These are phyloP conservation scores for Psidium guajava DNA, from an alignment of 345 rosid genomes.

Conservation along the genomic window DNA sequence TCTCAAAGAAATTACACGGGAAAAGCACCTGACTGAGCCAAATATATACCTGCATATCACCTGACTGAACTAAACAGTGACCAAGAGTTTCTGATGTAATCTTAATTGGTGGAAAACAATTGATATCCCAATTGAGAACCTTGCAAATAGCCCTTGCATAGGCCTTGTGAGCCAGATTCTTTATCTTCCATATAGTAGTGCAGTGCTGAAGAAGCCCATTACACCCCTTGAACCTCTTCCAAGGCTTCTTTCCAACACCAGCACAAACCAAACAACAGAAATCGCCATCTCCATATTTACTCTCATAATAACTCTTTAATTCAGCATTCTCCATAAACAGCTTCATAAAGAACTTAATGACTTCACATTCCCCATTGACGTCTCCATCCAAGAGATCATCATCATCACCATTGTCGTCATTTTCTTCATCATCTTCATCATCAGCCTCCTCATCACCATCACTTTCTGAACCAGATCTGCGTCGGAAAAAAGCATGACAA, in stretches of 20 bases:
- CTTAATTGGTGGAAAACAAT: constrained; percentile 24
- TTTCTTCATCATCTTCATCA: background rate
- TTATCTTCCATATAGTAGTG: constrained; percentile 29
- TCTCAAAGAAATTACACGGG: background rate
- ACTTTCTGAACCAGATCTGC: constrained; percentile 6
- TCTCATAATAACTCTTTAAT: constrained; percentile 49
- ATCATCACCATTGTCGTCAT: background rate
- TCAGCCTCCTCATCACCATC: background rate
- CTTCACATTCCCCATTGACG: constrained; percentile 10
- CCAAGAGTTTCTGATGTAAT: constrained; percentile 20
- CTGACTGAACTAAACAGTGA: constrained; percentile 1
- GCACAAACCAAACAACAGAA: constrained; percentile 70
- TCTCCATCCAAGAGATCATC: background rate
- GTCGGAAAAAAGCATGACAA: constrained; percentile 34
- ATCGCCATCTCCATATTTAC: constrained; percentile 32
- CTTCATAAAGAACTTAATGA: constrained; percentile 31
- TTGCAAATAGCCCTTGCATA: constrained; percentile 48
- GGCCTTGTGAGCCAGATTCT: constrained; percentile 51
- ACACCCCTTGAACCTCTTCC: constrained; percentile 49
- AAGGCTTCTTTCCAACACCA: constrained; percentile 33
- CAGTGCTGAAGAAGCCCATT: constrained; percentile 60
- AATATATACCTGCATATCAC: constrained; percentile 10
- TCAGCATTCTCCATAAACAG: constrained; percentile 36
- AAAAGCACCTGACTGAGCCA: background rate
- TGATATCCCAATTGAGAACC: constrained; percentile 70